These are phyloP conservation scores for Ramularia endophylla DNA, from an alignment of 2,329 filamentous ascomycete species.

Conservation along the genomic window DNA sequence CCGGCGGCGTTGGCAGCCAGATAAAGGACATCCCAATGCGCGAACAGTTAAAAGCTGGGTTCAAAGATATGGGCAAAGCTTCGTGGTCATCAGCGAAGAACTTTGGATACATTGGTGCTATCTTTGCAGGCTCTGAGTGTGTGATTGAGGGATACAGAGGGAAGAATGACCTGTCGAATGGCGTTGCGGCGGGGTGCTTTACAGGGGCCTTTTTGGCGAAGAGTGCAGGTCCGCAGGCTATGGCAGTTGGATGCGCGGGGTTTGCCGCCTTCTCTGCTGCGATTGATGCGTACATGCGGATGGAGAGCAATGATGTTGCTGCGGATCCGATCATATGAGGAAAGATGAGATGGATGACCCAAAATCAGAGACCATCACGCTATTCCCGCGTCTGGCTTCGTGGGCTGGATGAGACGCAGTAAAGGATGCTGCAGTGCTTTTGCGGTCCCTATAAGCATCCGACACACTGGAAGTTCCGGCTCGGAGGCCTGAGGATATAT, in stretches of 20 bases:
- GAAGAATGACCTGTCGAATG: slow-evolving; percentile 90
- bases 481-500: too few species aligned
- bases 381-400: too few species aligned
- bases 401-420: too few species aligned
- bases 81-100: slow-evolving; percentile 84
- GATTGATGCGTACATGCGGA: slow-evolving; percentile 87
- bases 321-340: slow-evolving; percentile 33
- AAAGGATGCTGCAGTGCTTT: too few species aligned
- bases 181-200: slow-evolving; percentile 78
- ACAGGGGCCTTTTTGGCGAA: slow-evolving; percentile 85
- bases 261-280: slow-evolving; percentile 91
- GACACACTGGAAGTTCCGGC: too few species aligned
- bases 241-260: slow-evolving; percentile 78
- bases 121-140: slow-evolving; percentile 92
- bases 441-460: too few species aligned
- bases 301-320: slow-evolving; percentile 46
- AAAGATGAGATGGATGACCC: background rate
- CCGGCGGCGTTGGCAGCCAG: slow-evolving; percentile 40
- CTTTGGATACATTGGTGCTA: slow-evolving; percentile 86
- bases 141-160: slow-evolving; percentile 87
- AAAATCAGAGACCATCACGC: too few species aligned
- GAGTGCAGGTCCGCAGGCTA: slow-evolving; percentile 83
- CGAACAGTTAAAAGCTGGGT: slow-evolving; percentile 76
- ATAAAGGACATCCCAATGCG: slow-evolving; percentile 65
- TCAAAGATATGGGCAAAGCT: slow-evolving; percentile 89